These are phyloP conservation scores for Moringa oleifera DNA, from an alignment of 345 rosid genomes.

Conservation along the genomic window DNA sequence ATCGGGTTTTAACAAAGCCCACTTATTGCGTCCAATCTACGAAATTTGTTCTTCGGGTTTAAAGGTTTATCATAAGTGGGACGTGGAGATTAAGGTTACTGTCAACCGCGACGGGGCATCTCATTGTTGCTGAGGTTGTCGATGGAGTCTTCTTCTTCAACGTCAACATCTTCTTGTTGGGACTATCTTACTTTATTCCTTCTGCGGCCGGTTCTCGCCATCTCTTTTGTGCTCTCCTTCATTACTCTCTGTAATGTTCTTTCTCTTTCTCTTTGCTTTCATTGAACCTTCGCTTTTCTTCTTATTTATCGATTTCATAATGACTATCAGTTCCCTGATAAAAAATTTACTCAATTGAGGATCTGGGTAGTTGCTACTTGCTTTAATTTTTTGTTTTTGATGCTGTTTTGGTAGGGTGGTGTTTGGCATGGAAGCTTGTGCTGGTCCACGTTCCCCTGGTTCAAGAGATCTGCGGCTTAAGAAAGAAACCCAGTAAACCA, in stretches of 20 bases:
- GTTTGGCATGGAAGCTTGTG: conserved; percentile 82
- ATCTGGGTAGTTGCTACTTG: conserved; percentile 10
- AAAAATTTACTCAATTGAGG: neutral
- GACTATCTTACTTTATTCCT: conserved; percentile 32
- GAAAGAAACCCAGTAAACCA: conserved; percentile 43
- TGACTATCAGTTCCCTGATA: neutral
- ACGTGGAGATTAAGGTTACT: no score
- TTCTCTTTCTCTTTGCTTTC: conserved; percentile 1
- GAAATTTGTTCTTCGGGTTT: no score
- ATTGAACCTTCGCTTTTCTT: neutral
- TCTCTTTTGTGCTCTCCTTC: conserved; percentile 51
- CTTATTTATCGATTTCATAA: neutral
- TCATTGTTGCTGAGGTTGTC: neutral
- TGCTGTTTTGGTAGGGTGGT: conserved; percentile 51
- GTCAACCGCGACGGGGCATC: neutral
- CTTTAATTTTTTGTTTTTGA: neutral
- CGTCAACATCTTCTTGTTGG: conserved; percentile 3
- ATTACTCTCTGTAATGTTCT: conserved; percentile 37
- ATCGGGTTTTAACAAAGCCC: no score
- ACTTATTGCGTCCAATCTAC: no score
- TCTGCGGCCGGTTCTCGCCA: conserved; percentile 54
- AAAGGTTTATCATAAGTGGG: no score
- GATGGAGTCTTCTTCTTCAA: conserved; percentile 22
- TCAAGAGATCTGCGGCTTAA: conserved; percentile 78
- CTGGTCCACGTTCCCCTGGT: conserved; percentile 80